Percentiles rank a stretch among this genome's conserved stretches.
Conservation (phyloP, 345 rosid genomes). For the Salix arbutifolia region DNA sequence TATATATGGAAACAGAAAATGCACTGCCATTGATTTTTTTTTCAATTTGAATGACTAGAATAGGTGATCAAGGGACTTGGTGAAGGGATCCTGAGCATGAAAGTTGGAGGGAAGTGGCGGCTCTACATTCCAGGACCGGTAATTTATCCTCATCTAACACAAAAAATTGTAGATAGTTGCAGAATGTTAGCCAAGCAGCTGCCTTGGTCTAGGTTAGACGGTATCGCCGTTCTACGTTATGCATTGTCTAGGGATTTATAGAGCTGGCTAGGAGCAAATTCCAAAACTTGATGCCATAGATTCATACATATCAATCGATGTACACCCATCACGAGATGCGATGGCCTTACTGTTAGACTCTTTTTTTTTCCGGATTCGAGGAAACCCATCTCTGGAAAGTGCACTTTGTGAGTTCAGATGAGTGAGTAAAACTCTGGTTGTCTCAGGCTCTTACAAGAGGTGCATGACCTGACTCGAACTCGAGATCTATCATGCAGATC, state of each 20-base stretch:
- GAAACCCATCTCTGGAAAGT: too few relatives aligned
- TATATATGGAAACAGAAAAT: not conserved
- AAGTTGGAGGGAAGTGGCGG: constrained; percentile 85
- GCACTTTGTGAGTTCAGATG: too few relatives aligned
- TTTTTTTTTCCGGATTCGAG: too few relatives aligned
- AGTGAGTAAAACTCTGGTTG: too few relatives aligned
- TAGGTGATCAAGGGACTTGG: constrained; percentile 96
- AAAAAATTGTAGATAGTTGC: not conserved
- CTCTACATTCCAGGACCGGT: constrained; percentile 87
- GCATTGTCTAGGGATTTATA: not conserved
- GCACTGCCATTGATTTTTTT: not conserved
- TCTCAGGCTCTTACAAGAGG: too few relatives aligned
- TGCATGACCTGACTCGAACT: too few relatives aligned
- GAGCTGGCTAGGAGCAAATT: not conserved
- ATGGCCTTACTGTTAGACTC: not conserved
- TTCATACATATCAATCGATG: not conserved
- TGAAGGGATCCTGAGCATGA: constrained; percentile 85
- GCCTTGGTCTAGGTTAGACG: not conserved
- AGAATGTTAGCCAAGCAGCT: not conserved
- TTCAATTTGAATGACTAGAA: constrained; percentile 20
- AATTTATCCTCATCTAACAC: constrained; percentile 6
- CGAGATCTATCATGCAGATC: too few relatives aligned
- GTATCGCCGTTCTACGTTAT: not conserved
- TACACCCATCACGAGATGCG: not conserved
- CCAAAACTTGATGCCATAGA: not conserved